A percentile compares a stretch with the other conserved stretches of the same genome.
Conservation (phyloP, 2,329 filamentous ascomycete genomes). For the Aspergillus awamori region DNA sequence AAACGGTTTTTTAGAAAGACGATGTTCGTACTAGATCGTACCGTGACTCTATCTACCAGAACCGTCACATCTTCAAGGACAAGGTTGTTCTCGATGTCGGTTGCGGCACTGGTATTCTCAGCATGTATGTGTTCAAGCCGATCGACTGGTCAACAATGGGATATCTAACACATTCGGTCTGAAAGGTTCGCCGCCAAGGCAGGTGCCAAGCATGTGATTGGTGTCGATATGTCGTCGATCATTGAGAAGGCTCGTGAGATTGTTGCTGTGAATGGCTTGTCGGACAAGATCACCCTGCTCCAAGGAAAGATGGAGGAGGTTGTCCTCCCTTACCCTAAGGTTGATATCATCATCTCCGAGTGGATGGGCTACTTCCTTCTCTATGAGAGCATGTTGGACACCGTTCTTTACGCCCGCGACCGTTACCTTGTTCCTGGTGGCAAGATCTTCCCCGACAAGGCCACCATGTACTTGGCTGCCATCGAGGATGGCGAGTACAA, state of each 20-base stretch:
- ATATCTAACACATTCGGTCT: constrained; percentile 20
- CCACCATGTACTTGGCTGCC: constrained; percentile 92
- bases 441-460: constrained; percentile 98
- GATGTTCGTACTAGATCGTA: constrained; percentile 96
- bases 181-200: constrained; percentile 92
- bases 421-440: constrained; percentile 83
- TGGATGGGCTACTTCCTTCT: constrained; percentile 99
- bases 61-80: constrained; percentile 89
- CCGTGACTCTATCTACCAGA: constrained; percentile 96
- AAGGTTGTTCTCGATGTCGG: constrained; percentile 95
- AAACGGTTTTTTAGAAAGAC: constrained; percentile 71
- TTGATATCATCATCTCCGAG: constrained; percentile 99
- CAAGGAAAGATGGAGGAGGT: constrained; percentile 99
- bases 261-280: constrained; percentile 86
- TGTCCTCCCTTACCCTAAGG: constrained; percentile 85
- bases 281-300: constrained; percentile 93
- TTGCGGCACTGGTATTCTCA: constrained; percentile 95
- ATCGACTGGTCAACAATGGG: constrained; percentile 5
- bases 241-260: constrained; percentile 98
- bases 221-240: constrained; percentile 99
- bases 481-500: constrained; percentile 99
- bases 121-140: constrained; percentile 69
- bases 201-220: constrained; percentile 97
- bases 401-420: constrained; percentile 94
- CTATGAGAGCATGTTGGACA: constrained; percentile 99